These are phyloP conservation scores for Polysphondylium violaceum DNA, from an alignment of 78 protist species.

Conservation along the genomic window DNA sequence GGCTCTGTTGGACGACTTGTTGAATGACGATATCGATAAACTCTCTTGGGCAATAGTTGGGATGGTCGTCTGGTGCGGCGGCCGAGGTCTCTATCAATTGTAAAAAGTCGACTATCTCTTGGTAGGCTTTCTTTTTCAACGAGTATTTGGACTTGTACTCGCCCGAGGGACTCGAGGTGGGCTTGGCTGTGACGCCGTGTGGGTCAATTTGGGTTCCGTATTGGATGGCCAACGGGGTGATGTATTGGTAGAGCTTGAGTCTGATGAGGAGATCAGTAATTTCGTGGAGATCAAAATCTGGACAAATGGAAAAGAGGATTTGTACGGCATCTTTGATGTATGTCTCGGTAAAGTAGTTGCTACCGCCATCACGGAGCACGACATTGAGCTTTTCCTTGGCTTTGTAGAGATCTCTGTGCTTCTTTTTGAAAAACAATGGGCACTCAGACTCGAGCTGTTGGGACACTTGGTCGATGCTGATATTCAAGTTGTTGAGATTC, in stretches of 20 bases:
- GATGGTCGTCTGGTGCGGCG: no score
- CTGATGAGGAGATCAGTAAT: neutral
- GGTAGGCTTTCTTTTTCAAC: neutral
- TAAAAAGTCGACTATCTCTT: conserved; percentile 6
- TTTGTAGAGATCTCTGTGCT: conserved; percentile 13
- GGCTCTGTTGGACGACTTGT: neutral
- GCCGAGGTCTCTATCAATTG: neutral
- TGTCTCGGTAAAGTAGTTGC: conserved; percentile 17
- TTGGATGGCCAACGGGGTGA: conserved; percentile 8
- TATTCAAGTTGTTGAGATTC: neutral
- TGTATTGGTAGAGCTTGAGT: neutral
- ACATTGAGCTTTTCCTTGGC: conserved; percentile 27
- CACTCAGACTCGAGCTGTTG: conserved; percentile 40
- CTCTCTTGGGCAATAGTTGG: neutral
- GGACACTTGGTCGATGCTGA: conserved; percentile 18
- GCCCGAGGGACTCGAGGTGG: neutral
- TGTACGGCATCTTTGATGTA: conserved; percentile 1
- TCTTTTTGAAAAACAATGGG: conserved; percentile 35
- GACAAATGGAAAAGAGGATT: conserved; percentile 19
- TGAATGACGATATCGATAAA: conserved; percentile 21
- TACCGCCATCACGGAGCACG: neutral
- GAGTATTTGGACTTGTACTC: neutral
- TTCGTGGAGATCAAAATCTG: conserved; percentile 7
- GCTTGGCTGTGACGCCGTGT: conserved; percentile 3
- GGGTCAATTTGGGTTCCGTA: conserved; percentile 35